Conservation (phyloP, 257 asterid species). For the Lycium barbarum region DNA sequence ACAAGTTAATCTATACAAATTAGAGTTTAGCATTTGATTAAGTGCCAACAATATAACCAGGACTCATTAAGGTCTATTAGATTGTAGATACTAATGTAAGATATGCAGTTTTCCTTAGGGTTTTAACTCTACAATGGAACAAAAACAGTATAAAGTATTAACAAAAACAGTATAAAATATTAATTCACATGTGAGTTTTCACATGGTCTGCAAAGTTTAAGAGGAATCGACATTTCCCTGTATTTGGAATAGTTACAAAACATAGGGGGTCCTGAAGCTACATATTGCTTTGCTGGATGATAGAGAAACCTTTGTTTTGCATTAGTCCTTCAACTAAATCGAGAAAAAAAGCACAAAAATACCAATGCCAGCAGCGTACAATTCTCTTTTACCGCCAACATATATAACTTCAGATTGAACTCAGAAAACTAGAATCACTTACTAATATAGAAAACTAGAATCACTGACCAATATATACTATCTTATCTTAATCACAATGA, state of each 20-base stretch:
- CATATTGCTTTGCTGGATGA: constrained; percentile 2
- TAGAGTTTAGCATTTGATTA: background rate
- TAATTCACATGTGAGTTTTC: background rate
- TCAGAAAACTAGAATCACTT: background rate
- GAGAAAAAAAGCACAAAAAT: background rate
- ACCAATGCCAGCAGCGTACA: background rate
- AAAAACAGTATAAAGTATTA: too few species aligned
- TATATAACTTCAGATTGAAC: background rate
- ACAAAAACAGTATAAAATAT: too few species aligned
- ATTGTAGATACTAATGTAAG: too few species aligned
- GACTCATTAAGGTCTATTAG: too few species aligned
- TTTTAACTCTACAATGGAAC: too few species aligned
- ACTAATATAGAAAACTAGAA: background rate
- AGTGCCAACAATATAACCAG: too few species aligned
- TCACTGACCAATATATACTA: background rate
- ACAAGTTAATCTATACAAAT: background rate
- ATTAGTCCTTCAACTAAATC: background rate
- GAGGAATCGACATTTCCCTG: background rate
- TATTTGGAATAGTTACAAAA: background rate
- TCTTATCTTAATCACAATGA: background rate
- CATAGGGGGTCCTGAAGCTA: constrained; percentile 16
- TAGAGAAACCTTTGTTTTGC: background rate
- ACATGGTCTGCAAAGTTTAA: background rate
- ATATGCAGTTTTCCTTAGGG: too few species aligned
- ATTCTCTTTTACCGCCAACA: background rate